Evolutionary conservation across 2,329 filamentous ascomycete species (phyloP).

Genomic region (Monosporascus ibericus): DNA sequence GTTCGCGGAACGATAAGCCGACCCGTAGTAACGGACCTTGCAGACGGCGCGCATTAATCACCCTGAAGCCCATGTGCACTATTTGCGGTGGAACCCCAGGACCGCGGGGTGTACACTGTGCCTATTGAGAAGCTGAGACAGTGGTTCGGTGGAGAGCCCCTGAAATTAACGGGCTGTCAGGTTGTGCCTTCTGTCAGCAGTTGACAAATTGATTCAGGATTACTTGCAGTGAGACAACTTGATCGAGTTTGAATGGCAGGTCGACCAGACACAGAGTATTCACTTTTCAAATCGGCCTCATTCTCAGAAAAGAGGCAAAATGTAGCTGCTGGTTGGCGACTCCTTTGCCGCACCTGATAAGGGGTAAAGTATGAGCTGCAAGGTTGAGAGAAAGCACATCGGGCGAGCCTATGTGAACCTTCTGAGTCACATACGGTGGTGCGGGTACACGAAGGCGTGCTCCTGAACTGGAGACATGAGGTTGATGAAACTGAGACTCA

Average conservation of each 20-base stretch:
- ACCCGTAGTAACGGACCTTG: slow-evolving; percentile 11
- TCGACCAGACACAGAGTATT: too few species aligned
- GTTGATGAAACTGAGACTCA: neutral
- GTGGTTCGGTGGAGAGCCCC: neutral
- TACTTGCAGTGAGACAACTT: neutral
- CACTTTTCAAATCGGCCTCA: too few species aligned
- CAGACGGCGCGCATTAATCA: slow-evolving; percentile 9
- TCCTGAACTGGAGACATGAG: neutral
- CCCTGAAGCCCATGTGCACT: slow-evolving; percentile 1
- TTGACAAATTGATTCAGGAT: neutral
- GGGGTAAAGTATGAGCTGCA: too few species aligned
- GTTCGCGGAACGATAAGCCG: slow-evolving; percentile 18
- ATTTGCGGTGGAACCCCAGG: neutral
- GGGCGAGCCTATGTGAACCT: too few species aligned
- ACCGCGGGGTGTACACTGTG: neutral
- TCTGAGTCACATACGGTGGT: too few species aligned
- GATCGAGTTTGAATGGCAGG: too few species aligned
- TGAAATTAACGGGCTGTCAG: neutral
- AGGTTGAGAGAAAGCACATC: too few species aligned
- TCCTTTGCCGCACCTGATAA: too few species aligned
- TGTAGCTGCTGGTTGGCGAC: too few species aligned
- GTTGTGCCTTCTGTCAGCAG: neutral
- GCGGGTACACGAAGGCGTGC: too few species aligned
- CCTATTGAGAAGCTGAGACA: neutral
- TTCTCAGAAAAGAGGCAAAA: too few species aligned